phyloP scores from a whole-genome alignment of 78 protist genomes.

The Neovahlkampfia damariscottae region DNA sequence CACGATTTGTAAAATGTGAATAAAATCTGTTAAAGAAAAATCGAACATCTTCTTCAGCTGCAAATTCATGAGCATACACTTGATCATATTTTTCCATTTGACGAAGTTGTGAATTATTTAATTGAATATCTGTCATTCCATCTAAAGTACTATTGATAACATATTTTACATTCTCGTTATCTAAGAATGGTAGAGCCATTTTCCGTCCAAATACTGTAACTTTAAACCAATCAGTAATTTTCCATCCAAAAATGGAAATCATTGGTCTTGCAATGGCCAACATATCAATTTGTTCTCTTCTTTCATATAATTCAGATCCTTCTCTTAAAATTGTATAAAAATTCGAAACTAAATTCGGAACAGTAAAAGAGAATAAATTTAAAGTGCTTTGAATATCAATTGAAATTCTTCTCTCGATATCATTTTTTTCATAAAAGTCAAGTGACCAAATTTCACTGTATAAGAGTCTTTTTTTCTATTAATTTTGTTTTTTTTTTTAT shows the following conservation, averaged over 20 bases:
- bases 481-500: too few relatives aligned
- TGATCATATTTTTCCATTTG: conserved; percentile 12
- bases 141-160: conserved; percentile 3
- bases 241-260: not conserved
- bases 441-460: conserved; percentile 12
- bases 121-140: conserved; percentile 5
- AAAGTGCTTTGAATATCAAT: conserved; percentile 3
- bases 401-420: not conserved
- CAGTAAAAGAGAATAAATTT: conserved; percentile 1
- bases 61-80: not conserved
- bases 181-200: too few relatives aligned
- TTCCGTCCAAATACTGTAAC: not conserved
- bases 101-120: conserved; percentile 1
- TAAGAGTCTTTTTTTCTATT: too few relatives aligned
- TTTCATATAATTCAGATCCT: not conserved
- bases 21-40: not conserved
- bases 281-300: not conserved
- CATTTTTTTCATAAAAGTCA: not conserved
- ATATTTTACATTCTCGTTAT: not conserved
- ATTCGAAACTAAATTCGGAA: not conserved
- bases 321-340: conserved; percentile 10
- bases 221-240: not conserved
- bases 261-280: not conserved
- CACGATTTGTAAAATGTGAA: not conserved
- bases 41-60: not conserved